Conservation (phyloP, 345 rosid species). For the Eucalyptus sideroxylon region DNA sequence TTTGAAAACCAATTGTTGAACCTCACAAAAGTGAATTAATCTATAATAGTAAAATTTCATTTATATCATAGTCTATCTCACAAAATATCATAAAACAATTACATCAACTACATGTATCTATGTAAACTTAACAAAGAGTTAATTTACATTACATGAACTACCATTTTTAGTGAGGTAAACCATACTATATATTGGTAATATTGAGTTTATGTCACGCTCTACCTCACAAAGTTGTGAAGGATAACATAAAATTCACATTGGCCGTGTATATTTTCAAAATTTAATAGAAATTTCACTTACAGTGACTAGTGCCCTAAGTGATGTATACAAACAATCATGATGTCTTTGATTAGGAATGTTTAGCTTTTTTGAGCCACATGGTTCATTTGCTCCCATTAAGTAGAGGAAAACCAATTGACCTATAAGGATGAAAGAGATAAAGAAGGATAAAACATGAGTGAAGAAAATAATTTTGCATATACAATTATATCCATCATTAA, state of each 20-base stretch:
- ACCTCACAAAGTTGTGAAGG: too few species aligned
- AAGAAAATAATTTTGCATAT: neutral
- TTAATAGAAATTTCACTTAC: neutral
- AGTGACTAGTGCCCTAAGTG: neutral
- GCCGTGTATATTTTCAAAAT: too few species aligned
- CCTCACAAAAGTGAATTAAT: neutral
- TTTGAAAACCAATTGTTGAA: neutral
- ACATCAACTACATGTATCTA: neutral
- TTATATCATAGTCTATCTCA: neutral
- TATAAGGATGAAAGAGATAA: neutral
- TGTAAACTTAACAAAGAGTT: neutral
- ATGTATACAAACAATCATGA: too few species aligned
- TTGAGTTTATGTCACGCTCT: neutral
- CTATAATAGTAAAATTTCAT: neutral
- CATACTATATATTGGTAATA: neutral
- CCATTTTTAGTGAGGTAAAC: too few species aligned
- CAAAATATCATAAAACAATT: too few species aligned
- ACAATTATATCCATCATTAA: neutral
- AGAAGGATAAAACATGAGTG: neutral
- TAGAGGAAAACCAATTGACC: too few species aligned
- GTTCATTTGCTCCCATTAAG: neutral
- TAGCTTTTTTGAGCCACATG: neutral
- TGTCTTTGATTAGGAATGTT: neutral
- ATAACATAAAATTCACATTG: neutral
- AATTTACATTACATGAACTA: neutral